phyloP scores from a whole-genome alignment of 2,329 filamentous ascomycete species.

The Colletotrichum costaricense region DNA sequence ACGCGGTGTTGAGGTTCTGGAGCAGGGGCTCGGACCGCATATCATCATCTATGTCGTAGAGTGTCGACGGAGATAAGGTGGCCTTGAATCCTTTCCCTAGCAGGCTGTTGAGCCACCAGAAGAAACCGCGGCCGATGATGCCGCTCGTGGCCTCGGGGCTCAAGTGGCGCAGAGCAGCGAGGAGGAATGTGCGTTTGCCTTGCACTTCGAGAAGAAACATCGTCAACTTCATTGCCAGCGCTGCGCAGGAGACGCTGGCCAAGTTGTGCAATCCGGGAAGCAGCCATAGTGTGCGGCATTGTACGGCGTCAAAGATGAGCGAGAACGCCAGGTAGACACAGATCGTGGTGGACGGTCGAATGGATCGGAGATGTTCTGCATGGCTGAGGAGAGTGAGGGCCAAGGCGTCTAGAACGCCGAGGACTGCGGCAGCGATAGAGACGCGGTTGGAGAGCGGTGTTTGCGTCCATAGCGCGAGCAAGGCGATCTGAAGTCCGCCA shows the following conservation, averaged over 20 bases:
- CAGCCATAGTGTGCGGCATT: slow-evolving; percentile 47
- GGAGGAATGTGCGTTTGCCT: slow-evolving; percentile 12
- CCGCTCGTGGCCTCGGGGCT: slow-evolving; percentile 36
- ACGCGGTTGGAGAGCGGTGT: slow-evolving; percentile 40
- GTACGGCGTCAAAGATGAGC: slow-evolving; percentile 46
- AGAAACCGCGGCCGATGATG: slow-evolving; percentile 45
- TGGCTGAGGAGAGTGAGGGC: slow-evolving; percentile 44
- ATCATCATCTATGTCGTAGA: slow-evolving; percentile 42
- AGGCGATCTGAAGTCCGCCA: slow-evolving; percentile 39
- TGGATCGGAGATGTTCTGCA: slow-evolving; percentile 46
- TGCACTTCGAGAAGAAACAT: slow-evolving; percentile 42
- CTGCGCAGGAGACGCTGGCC: slow-evolving; percentile 40
- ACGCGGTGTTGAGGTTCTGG: slow-evolving; percentile 37
- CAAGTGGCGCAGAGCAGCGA: not conserved
- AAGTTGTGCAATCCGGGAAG: slow-evolving; percentile 40
- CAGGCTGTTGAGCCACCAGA: slow-evolving; percentile 47
- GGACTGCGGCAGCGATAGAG: slow-evolving; percentile 43
- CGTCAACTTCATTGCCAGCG: slow-evolving; percentile 39
- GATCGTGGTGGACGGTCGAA: slow-evolving; percentile 46
- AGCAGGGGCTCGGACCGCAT: slow-evolving; percentile 43
- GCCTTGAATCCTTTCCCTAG: slow-evolving; percentile 39
- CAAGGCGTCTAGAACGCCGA: slow-evolving; percentile 43
- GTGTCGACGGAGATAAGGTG: not conserved
- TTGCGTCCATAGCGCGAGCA: slow-evolving; percentile 42
- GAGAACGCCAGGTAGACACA: slow-evolving; percentile 44